Percentiles rank a stretch among this genome's conserved stretches.
These are phyloP conservation scores for Aegilops umbellulata DNA, from an alignment of 176 grass and related monocot genomes.

Conservation along the genomic window DNA sequence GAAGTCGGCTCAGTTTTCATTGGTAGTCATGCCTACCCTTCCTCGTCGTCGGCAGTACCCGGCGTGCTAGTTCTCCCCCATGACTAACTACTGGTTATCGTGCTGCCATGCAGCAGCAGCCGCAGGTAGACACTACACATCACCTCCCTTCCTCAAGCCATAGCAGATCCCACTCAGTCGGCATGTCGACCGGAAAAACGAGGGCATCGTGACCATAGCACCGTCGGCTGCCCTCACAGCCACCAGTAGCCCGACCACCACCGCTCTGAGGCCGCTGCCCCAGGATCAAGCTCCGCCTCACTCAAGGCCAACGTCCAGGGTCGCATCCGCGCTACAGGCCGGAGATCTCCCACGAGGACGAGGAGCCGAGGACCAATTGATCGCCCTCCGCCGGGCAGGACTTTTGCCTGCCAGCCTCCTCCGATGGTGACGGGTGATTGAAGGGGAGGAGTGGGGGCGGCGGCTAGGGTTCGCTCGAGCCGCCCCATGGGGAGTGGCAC, in stretches of 20 bases:
- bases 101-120: too few species aligned
- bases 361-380: neutral
- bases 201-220: neutral
- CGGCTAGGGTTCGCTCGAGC: neutral
- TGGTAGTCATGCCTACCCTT: too few species aligned
- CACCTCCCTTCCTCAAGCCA: too few species aligned
- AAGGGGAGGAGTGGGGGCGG: neutral
- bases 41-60: too few species aligned
- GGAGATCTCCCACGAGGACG: neutral
- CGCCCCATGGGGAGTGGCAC: neutral
- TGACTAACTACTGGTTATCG: too few species aligned
- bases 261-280: neutral
- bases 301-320: neutral
- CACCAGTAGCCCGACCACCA: neutral
- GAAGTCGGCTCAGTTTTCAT: too few species aligned
- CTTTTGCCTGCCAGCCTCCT: neutral
- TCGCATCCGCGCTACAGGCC: neutral
- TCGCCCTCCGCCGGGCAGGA: neutral
- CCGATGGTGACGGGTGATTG: neutral
- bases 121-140: too few species aligned
- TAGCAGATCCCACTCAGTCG: too few species aligned
- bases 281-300: neutral
- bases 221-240: neutral
- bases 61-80: too few species aligned
- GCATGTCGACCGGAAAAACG: too few species aligned